phyloP scores from a whole-genome alignment of 2,329 filamentous ascomycete species.

The Colletotrichum sp. region DNA sequence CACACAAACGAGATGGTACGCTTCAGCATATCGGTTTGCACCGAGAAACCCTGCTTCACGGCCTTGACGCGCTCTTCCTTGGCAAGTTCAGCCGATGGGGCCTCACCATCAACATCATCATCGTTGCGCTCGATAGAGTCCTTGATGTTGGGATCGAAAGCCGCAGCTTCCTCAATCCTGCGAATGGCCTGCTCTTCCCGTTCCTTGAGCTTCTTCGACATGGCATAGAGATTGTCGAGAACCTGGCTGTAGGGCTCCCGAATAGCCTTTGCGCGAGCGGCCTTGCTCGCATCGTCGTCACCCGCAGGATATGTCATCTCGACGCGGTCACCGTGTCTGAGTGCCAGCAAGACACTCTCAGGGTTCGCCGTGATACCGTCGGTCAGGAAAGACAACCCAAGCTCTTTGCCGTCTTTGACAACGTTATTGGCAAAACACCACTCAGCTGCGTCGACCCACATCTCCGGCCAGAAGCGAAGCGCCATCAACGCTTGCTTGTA shows the following conservation, averaged over 20 bases:
- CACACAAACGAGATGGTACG: conserved; percentile 90
- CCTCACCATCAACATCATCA: conserved; percentile 44
- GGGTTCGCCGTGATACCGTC: conserved; percentile 90
- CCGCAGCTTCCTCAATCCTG: conserved; percentile 59
- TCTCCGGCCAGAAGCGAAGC: conserved; percentile 90
- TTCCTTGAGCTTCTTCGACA: conserved; percentile 76
- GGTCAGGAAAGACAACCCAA: conserved; percentile 77
- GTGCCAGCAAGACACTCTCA: conserved; percentile 87
- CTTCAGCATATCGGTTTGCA: conserved; percentile 77
- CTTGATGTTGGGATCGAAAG: conserved; percentile 39
- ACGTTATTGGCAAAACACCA: conserved; percentile 86
- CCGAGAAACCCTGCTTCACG: conserved; percentile 70
- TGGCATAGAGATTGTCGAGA: conserved; percentile 84
- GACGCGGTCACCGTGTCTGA: conserved; percentile 87
- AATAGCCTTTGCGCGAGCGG: conserved; percentile 78
- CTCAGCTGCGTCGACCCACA: conserved; percentile 94
- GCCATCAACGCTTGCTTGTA: conserved; percentile 96
- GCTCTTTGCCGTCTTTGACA: conserved; percentile 60
- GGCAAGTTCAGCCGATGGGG: conserved; percentile 31
- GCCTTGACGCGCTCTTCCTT: conserved; percentile 69
- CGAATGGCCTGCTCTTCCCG: conserved; percentile 64
- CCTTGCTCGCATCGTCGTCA: conserved; percentile 76
- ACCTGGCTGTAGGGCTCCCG: conserved; percentile 84
- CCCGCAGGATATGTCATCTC: conserved; percentile 79
- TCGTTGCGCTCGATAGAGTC: conserved; percentile 49